Percentiles rank a stretch among this genome's conserved stretches.
phyloP scores from a whole-genome alignment of 2,329 filamentous ascomycete species.

The Cercospora nicotianae region DNA sequence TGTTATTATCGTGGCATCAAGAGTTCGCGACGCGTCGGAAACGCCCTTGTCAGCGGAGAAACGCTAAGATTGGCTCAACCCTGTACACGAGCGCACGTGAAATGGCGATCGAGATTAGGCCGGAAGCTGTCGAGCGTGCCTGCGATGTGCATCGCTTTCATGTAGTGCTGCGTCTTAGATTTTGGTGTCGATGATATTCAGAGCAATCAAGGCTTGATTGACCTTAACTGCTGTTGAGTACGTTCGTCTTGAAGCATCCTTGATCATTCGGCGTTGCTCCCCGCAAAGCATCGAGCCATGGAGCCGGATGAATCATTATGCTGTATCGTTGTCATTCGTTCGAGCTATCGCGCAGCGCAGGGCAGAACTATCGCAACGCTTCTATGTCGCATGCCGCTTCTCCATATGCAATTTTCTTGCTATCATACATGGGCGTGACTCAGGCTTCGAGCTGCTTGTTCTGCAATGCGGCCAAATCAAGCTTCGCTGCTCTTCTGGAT shows the following conservation, averaged over 20 bases:
- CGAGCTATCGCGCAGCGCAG: slow-evolving; percentile 19
- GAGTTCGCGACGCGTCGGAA: neutral
- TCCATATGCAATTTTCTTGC: slow-evolving; percentile 18
- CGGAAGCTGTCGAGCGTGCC: neutral
- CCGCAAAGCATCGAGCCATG: neutral
- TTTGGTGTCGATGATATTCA: neutral
- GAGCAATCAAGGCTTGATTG: neutral
- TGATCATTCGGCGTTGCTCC: neutral
- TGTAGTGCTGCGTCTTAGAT: neutral
- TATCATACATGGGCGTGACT: slow-evolving; percentile 24
- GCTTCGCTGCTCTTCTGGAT: neutral
- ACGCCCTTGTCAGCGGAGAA: neutral
- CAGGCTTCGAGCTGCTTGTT: neutral
- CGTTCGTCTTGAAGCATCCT: neutral
- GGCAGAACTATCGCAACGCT: neutral
- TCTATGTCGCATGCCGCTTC: slow-evolving; percentile 11
- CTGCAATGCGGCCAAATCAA: neutral
- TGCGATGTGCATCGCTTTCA: neutral
- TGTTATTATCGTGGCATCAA: neutral
- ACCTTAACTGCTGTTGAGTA: neutral
- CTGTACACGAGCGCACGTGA: neutral
- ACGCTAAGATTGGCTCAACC: neutral
- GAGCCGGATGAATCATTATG: neutral
- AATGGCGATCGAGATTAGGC: neutral
- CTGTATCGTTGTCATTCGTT: slow-evolving; percentile 21